Percentiles rank a stretch among this genome's conserved stretches.
Evolutionary conservation across 805 yeast species (phyloP).

Genomic region (Myxozyma udenii): DNA sequence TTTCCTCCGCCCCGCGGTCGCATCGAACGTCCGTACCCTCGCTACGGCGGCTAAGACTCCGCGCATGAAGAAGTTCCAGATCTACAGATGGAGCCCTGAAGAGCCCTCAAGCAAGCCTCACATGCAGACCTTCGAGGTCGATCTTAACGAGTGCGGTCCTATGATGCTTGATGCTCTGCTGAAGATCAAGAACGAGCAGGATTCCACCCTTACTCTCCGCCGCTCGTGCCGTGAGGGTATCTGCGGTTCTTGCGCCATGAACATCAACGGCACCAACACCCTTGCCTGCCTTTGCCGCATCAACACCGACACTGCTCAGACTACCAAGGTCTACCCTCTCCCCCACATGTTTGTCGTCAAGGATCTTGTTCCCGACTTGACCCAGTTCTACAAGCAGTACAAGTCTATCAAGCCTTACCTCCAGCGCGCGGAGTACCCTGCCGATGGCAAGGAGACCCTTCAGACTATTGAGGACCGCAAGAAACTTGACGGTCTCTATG

Average conservation of each 20-base stretch:
- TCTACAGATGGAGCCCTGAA: constrained; percentile 98
- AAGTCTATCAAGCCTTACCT: constrained; percentile 96
- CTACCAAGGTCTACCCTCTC: constrained; percentile 86
- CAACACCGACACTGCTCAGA: constrained; percentile 71
- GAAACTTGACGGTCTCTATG: constrained; percentile 94
- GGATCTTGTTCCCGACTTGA: constrained; percentile 96
- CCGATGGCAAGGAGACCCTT: constrained; percentile 87
- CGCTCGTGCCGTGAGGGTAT: constrained; percentile 99
- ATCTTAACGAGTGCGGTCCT: constrained; percentile 91
- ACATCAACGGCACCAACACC: constrained; percentile 96
- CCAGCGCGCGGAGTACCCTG: constrained; percentile 76
- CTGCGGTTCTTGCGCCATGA: constrained; percentile 99
- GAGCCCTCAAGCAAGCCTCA: constrained; percentile 88
- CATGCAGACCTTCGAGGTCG: constrained; percentile 77
- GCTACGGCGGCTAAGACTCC: constrained; percentile 54
- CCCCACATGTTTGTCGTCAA: constrained; percentile 98
- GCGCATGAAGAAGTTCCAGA: constrained; percentile 76
- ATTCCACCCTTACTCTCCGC: constrained; percentile 90
- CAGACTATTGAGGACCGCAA: constrained; percentile 91
- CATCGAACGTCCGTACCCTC: background rate
- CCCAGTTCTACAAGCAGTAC: constrained; percentile 97
- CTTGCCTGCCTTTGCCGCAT: constrained; percentile 94
- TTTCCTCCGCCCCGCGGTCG: background rate
- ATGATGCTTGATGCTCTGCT: constrained; percentile 94
- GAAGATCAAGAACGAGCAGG: constrained; percentile 95